Conservation (phyloP, 169 alveolate species). For the Eimeria falciformis region DNA sequence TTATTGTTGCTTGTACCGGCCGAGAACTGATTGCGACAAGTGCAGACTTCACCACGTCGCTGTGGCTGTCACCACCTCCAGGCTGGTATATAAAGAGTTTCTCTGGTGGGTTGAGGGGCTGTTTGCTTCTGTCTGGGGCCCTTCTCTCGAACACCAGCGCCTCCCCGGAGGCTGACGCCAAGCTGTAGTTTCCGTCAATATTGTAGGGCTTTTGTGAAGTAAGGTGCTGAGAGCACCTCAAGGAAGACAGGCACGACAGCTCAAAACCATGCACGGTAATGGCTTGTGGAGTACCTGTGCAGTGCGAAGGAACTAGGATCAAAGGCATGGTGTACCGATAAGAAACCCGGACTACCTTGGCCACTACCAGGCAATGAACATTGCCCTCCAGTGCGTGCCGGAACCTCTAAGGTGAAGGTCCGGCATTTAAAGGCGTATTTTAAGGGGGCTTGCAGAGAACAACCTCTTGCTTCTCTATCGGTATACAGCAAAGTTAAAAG, state of each 20-base stretch:
- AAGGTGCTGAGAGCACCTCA: conserved; percentile 59
- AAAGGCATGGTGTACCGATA: neutral
- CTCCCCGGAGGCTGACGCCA: neutral
- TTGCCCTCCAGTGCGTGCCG: conserved; percentile 37
- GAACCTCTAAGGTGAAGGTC: conserved; percentile 53
- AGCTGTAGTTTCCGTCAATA: conserved; percentile 38
- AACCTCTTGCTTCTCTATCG: conserved; percentile 34
- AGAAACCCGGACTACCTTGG: conserved; percentile 37
- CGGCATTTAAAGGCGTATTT: conserved; percentile 13
- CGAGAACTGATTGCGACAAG: conserved; percentile 29
- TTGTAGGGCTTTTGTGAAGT: conserved; percentile 8
- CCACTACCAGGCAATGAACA: neutral
- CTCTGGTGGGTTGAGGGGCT: neutral
- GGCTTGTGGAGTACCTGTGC: conserved; percentile 13
- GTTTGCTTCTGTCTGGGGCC: neutral
- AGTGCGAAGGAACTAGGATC: no score
- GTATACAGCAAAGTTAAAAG: neutral
- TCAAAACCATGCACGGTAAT: conserved; percentile 66
- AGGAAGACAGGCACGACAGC: conserved; percentile 53
- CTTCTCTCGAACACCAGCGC: conserved; percentile 3
- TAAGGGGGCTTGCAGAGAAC: conserved; percentile 39
- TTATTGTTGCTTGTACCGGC: conserved; percentile 63
- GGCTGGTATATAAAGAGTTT: conserved; percentile 28
- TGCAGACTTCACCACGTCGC: conserved; percentile 33
- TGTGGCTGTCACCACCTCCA: neutral